Conservation (phyloP, 495 filamentous ascomycete species). For the Glonium stellatum region DNA sequence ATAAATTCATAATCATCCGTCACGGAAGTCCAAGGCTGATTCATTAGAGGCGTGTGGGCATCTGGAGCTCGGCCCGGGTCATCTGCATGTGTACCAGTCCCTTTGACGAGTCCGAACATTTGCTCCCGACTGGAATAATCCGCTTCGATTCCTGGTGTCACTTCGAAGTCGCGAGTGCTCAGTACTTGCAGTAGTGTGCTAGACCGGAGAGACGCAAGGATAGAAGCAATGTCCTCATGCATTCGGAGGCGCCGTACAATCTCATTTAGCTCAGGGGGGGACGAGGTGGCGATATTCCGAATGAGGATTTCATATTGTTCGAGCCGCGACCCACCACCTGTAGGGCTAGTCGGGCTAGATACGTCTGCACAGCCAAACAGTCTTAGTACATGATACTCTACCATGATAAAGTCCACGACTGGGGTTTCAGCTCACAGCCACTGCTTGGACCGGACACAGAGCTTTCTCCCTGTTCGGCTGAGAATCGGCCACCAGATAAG, state of each 20-base stretch:
- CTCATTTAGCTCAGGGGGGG: slow-evolving; percentile 1
- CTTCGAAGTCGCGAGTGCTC: background rate
- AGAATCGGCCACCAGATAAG: background rate
- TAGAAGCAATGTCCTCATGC: slow-evolving; percentile 4
- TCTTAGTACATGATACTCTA: background rate
- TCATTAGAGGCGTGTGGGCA: background rate
- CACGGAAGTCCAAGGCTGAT: slow-evolving; percentile 46
- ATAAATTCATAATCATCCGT: slow-evolving; percentile 47
- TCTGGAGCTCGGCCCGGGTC: background rate
- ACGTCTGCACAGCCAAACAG: background rate
- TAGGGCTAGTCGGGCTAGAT: background rate
- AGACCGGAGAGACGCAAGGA: slow-evolving; percentile 1
- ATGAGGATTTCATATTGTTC: slow-evolving; percentile 14
- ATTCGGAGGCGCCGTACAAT: slow-evolving; percentile 8
- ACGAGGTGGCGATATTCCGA: background rate
- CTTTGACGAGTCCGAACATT: slow-evolving; percentile 11
- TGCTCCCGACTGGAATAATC: slow-evolving; percentile 8
- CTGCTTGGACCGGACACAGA: background rate
- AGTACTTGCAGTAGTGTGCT: background rate
- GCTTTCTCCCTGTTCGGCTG: slow-evolving; percentile 1
- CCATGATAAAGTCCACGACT: background rate
- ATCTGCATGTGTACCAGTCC: background rate
- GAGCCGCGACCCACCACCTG: background rate
- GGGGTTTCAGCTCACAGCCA: background rate
- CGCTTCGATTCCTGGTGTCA: slow-evolving; percentile 4